phyloP scores from a whole-genome alignment of 768 basidiomycete genomes.

The Pulveroboletus ravenelii region DNA sequence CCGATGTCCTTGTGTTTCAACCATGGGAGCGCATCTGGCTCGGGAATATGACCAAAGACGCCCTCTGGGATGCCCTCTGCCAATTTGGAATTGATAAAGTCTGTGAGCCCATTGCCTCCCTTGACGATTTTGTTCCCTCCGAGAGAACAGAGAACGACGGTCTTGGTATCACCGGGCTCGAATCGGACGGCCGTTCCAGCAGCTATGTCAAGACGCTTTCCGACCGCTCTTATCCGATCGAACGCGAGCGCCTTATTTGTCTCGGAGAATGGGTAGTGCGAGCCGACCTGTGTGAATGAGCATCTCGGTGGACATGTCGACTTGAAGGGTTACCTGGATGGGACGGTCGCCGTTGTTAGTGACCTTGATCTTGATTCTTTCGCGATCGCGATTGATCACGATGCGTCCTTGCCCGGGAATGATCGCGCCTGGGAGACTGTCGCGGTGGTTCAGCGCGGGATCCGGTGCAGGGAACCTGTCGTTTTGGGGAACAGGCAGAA shows the following conservation, averaged over 20 bases:
- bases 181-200: constrained; percentile 96
- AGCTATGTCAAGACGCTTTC: constrained; percentile 85
- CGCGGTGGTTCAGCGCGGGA: constrained; percentile 44
- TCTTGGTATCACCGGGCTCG: constrained; percentile 87
- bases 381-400: constrained; percentile 68
- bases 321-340: constrained; percentile 60
- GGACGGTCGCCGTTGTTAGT: constrained; percentile 92
- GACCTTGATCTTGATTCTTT: constrained; percentile 67
- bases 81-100: constrained; percentile 42
- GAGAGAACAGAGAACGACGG: constrained; percentile 76
- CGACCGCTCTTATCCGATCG: constrained; percentile 76
- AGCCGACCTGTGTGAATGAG: constrained; percentile 61
- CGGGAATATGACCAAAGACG: constrained; percentile 55
- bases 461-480: constrained; percentile 59
- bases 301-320: not conserved
- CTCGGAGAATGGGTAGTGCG: constrained; percentile 93
- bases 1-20: constrained; percentile 50
- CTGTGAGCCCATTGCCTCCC: constrained; percentile 69
- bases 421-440: constrained; percentile 70
- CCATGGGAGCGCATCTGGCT: constrained; percentile 57
- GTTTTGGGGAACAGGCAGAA: constrained; percentile 73
- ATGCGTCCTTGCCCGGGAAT: constrained; percentile 63
- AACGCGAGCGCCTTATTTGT: constrained; percentile 78
- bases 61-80: constrained; percentile 33
- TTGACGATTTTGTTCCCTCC: constrained; percentile 66